Evolutionary conservation across 202 grass and related monocot species (phyloP).

Genomic region (Musa balbisiana): DNA sequence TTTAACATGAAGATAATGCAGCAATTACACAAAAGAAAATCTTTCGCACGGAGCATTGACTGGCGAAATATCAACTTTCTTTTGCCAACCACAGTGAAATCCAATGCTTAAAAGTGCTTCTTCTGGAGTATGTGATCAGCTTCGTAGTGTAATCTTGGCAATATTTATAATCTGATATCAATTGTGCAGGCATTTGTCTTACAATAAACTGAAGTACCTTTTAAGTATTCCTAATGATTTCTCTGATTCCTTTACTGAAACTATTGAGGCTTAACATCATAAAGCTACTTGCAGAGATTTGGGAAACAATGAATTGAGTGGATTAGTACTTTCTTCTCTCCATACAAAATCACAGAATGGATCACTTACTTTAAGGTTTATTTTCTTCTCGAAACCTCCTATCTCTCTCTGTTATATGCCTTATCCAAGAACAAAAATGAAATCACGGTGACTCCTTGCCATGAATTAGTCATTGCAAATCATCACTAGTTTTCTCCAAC

Average conservation of each 20-base stretch:
- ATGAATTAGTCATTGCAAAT: too few species aligned
- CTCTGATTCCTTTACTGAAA: neutral
- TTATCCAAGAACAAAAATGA: neutral
- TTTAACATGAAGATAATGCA: neutral
- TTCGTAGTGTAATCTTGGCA: neutral
- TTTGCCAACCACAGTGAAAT: constrained; percentile 33
- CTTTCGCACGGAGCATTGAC: constrained; percentile 32
- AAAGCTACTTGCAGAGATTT: constrained; percentile 43
- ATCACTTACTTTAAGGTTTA: constrained; percentile 40
- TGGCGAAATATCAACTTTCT: constrained; percentile 26
- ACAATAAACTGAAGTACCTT: constrained; percentile 45
- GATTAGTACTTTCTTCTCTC: constrained; percentile 39
- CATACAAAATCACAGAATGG: constrained; percentile 41
- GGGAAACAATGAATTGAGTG: constrained; percentile 43
- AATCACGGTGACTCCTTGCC: too few species aligned
- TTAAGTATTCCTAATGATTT: constrained; percentile 33
- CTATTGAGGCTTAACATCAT: neutral
- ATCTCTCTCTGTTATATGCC: neutral
- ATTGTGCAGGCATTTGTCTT: constrained; percentile 58
- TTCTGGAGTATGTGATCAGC: neutral
- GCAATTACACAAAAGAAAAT: neutral
- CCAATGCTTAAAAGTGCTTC: constrained; percentile 33
- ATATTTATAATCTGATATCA: neutral
- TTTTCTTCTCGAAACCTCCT: neutral
- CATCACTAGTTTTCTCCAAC: too few species aligned